phyloP scores from a whole-genome alignment of 371 early-diverging fungal species.

The Racocetra persica region DNA sequence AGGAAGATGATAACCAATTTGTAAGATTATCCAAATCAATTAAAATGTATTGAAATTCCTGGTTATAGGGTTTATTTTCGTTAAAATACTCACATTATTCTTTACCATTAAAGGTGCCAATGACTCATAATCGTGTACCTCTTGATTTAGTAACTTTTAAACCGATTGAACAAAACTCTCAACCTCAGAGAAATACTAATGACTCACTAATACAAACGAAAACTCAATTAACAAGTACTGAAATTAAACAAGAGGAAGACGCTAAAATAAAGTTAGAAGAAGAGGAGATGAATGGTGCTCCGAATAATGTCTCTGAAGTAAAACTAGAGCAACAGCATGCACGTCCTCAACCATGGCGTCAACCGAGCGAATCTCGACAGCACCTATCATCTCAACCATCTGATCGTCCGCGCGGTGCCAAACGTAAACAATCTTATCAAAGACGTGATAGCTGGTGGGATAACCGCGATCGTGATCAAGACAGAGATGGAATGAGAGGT shows the following conservation, averaged over 20 bases:
- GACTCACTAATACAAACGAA: background rate
- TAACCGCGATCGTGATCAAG: background rate
- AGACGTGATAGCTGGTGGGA: slow-evolving; percentile 33
- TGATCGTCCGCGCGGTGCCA: background rate
- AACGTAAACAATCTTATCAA: background rate
- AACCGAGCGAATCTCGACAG: background rate
- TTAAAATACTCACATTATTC: background rate
- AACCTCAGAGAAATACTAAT: background rate
- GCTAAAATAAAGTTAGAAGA: background rate
- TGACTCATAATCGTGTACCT: background rate
- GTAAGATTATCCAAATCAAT: background rate
- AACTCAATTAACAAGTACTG: background rate
- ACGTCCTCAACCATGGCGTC: background rate
- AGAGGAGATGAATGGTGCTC: background rate
- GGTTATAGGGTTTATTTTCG: too few species aligned
- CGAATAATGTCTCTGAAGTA: background rate
- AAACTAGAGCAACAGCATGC: too few species aligned
- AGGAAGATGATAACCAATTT: background rate
- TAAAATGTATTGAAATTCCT: too few species aligned
- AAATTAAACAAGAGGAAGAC: slow-evolving; percentile 9
- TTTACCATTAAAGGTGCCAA: slow-evolving; percentile 8
- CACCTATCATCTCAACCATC: background rate
- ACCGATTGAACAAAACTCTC: background rate
- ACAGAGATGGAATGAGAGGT: background rate
- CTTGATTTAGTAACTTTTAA: slow-evolving; percentile 6